A percentile compares a stretch with the other conserved stretches of the same genome.
Evolutionary conservation across 495 filamentous ascomycete species (phyloP).

Genomic region (Parathielavia appendiculata): DNA sequence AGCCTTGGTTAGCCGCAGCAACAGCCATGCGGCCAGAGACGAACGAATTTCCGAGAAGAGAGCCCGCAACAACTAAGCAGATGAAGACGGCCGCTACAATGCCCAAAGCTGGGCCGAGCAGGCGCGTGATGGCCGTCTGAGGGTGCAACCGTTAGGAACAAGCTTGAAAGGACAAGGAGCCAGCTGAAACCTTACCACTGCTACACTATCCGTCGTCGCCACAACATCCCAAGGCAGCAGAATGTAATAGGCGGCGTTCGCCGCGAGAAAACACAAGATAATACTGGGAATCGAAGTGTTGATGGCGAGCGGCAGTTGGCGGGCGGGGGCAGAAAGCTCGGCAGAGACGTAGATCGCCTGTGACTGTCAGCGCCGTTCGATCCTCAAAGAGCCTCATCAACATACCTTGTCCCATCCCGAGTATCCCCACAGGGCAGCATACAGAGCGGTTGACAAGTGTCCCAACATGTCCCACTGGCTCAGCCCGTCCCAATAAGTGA

Average conservation of each 20-base stretch:
- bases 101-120: constrained; percentile 46
- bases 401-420: constrained; percentile 57
- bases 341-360: constrained; percentile 53
- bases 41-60: constrained; percentile 53
- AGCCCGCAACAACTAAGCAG: constrained; percentile 49
- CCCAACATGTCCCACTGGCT: constrained; percentile 49
- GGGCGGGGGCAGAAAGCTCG: constrained; percentile 45
- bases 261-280: constrained; percentile 49
- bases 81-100: constrained; percentile 46
- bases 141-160: constrained; percentile 7
- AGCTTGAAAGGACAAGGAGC: neutral
- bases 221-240: constrained; percentile 51
- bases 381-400: neutral
- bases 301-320: constrained; percentile 52
- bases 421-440: constrained; percentile 55
- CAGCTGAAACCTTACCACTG: constrained; percentile 42
- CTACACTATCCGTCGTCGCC: constrained; percentile 49
- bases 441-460: constrained; percentile 49
- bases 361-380: neutral
- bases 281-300: constrained; percentile 53
- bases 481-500: constrained; percentile 44
- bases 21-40: constrained; percentile 53
- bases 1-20: constrained; percentile 49
- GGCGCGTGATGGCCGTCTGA: constrained; percentile 49
- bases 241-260: constrained; percentile 53